phyloP scores from a whole-genome alignment of 176 grass and related monocot genomes.

The Eremochloa ophiuroides region DNA sequence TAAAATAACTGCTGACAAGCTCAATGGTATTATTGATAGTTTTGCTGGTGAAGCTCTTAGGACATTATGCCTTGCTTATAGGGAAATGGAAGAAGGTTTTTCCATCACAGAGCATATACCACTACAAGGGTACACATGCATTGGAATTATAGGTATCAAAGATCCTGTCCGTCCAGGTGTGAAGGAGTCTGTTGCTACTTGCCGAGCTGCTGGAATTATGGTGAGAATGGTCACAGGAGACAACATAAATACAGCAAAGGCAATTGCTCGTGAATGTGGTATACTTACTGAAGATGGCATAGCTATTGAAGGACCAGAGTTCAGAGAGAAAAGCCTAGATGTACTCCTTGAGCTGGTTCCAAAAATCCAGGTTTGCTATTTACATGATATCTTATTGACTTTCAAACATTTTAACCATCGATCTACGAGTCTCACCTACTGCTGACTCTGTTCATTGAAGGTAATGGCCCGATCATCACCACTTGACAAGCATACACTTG shows the following conservation, averaged over 20 bases:
- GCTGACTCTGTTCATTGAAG: conserved; percentile 45
- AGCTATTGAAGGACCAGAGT: conserved; percentile 88
- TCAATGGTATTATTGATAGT: conserved; percentile 67
- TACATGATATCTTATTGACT: conserved; percentile 11
- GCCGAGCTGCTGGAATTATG: conserved; percentile 76
- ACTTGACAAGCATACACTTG: conserved; percentile 91
- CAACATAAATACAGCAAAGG: conserved; percentile 95
- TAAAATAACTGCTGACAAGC: conserved; percentile 50
- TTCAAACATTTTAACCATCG: background rate
- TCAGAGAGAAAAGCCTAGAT: conserved; percentile 73
- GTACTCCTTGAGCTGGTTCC: conserved; percentile 73
- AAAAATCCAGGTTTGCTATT: conserved; percentile 73
- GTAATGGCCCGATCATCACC: conserved; percentile 98
- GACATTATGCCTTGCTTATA: conserved; percentile 86
- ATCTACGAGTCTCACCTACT: conserved; percentile 16
- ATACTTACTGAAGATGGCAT: conserved; percentile 90
- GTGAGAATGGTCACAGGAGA: conserved; percentile 99
- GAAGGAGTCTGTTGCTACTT: conserved; percentile 89
- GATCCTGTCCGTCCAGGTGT: conserved; percentile 93
- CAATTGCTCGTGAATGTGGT: conserved; percentile 91
- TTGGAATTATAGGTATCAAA: conserved; percentile 93
- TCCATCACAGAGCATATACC: conserved; percentile 52
- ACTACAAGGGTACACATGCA: conserved; percentile 73
- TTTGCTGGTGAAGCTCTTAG: conserved; percentile 92
- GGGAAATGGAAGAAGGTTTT: conserved; percentile 68